These are phyloP conservation scores for Tetrahymena borealis DNA, from an alignment of 73 alveolate species.

Conservation along the genomic window DNA sequence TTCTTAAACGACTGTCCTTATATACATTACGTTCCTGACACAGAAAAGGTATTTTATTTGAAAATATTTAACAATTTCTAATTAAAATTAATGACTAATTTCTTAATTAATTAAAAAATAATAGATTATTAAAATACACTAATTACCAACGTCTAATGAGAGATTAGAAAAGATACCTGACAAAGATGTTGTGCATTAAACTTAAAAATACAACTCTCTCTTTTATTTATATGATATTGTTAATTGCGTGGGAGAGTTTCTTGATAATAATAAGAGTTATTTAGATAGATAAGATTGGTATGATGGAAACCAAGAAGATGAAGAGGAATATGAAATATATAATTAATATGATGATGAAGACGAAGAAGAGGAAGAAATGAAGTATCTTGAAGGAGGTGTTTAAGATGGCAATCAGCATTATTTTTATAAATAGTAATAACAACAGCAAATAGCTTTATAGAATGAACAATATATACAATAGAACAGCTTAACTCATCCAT, in stretches of 20 bases:
- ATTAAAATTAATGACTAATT: neutral
- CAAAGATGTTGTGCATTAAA: neutral
- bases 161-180: neutral
- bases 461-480: neutral
- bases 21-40: constrained; percentile 15
- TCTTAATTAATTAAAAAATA: neutral
- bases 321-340: neutral
- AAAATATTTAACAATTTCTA: neutral
- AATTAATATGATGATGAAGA: neutral
- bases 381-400: neutral
- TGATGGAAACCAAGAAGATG: neutral
- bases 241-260: neutral
- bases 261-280: neutral
- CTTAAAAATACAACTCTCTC: neutral
- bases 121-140: neutral
- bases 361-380: neutral
- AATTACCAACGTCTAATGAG: neutral
- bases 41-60: neutral
- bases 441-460: neutral
- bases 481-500: neutral
- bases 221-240: neutral
- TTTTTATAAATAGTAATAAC: neutral
- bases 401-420: neutral
- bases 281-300: neutral
- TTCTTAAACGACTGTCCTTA: constrained; percentile 26